Evolutionary conservation across 2,329 filamentous ascomycete species (phyloP).

Genomic region (Bipolaris oryzae): DNA sequence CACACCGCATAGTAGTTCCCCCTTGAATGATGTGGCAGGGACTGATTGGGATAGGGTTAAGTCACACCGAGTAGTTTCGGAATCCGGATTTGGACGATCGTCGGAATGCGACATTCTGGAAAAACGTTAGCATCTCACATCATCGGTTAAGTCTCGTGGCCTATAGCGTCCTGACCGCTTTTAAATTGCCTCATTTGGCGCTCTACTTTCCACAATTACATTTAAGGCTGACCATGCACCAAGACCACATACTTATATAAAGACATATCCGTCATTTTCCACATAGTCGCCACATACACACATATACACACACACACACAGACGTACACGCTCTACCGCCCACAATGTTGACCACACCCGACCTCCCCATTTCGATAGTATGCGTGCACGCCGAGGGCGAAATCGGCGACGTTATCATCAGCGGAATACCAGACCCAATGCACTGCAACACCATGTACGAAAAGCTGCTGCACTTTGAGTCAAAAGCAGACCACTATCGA

Average conservation of each 20-base stretch:
- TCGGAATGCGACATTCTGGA: not conserved
- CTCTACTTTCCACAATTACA: not conserved
- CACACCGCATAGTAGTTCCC: not conserved
- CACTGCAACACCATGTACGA: constrained; percentile 56
- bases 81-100: not conserved
- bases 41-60: not conserved
- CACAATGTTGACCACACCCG: not conserved
- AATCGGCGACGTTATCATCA: constrained; percentile 58
- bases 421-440: constrained; percentile 54
- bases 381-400: constrained; percentile 51
- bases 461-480: constrained; percentile 53
- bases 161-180: no score
- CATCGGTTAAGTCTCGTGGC: not conserved
- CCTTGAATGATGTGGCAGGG: not conserved
- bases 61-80: not conserved
- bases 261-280: no score
- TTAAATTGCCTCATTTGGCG: not conserved
- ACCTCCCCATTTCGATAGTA: constrained; percentile 4
- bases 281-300: no score
- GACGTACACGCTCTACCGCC: not conserved
- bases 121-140: not conserved
- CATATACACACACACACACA: not conserved
- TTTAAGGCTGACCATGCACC: no score
- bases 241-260: no score
- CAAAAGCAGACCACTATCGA: constrained; percentile 51